Evolutionary conservation across 2,329 filamentous ascomycete species (phyloP).

Genomic region (Cladosporium sp.): DNA sequence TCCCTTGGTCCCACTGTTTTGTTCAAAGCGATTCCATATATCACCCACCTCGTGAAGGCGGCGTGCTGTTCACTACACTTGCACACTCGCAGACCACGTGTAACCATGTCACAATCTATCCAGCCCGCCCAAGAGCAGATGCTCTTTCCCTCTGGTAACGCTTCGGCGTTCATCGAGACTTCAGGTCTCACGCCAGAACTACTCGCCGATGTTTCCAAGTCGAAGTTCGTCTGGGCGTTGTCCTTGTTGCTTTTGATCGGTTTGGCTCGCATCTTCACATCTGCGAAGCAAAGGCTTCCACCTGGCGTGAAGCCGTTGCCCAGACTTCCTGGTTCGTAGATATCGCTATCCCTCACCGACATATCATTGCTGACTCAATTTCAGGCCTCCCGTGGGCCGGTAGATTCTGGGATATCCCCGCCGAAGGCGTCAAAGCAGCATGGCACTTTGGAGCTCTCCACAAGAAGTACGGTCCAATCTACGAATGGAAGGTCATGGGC

Average conservation of each 20-base stretch:
- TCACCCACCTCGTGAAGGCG: neutral
- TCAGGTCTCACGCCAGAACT: constrained; percentile 10
- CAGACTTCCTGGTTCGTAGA: constrained; percentile 19
- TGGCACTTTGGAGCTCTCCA: constrained; percentile 33
- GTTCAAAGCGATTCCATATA: constrained; percentile 11
- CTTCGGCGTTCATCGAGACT: constrained; percentile 6
- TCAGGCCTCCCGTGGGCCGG: constrained; percentile 30
- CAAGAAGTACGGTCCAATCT: constrained; percentile 33
- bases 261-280: constrained; percentile 12
- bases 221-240: constrained; percentile 14
- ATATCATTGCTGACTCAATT: neutral
- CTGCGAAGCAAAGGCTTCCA: constrained; percentile 19
- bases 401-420: constrained; percentile 32
- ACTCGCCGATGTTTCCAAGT: constrained; percentile 9
- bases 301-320: constrained; percentile 23
- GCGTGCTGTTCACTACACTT: constrained; percentile 5
- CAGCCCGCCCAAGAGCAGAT: constrained; percentile 10
- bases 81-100: neutral
- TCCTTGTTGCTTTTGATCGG: constrained; percentile 14
- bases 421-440: constrained; percentile 30
- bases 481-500: constrained; percentile 32
- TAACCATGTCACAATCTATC: constrained; percentile 11
- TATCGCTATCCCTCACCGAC: neutral
- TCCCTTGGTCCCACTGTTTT: constrained; percentile 1
- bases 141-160: constrained; percentile 11